A percentile compares a stretch with the other conserved stretches of the same genome.
Conservation (phyloP, 176 grass and related monocot genomes). For the Hyparrhenia diplandra region DNA sequence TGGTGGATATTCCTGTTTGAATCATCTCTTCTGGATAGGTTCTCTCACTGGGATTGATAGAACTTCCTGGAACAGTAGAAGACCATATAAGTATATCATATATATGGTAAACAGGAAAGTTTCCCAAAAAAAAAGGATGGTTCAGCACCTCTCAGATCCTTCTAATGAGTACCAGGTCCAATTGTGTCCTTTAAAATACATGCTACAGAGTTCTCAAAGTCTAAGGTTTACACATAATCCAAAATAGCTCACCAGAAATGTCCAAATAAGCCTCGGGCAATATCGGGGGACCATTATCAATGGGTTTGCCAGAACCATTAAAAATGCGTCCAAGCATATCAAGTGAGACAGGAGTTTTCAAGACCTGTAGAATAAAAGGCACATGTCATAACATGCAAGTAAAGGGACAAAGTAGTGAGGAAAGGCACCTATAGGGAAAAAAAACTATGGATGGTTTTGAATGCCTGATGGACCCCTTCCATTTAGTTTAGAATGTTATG, state of each 20-base stretch:
- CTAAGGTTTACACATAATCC: neutral
- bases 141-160: neutral
- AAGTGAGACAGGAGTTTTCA: constrained; percentile 96
- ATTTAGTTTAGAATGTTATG: neutral
- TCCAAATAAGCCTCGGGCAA: constrained; percentile 98
- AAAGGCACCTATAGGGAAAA: neutral
- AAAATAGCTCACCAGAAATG: constrained; percentile 73
- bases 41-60: constrained; percentile 99
- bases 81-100: neutral
- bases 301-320: constrained; percentile 98
- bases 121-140: neutral
- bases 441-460: neutral
- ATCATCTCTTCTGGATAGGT: constrained; percentile 99
- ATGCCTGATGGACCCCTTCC: neutral
- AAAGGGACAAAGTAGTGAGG: neutral
- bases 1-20: constrained; percentile 98
- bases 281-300: constrained; percentile 93
- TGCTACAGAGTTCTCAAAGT: neutral
- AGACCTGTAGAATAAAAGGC: constrained; percentile 54
- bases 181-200: neutral
- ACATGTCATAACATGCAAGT: constrained; percentile 39
- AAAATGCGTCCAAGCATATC: constrained; percentile 99
- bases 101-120: neutral
- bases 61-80: constrained; percentile 70
- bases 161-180: neutral